phyloP scores from a whole-genome alignment of 2,329 filamentous ascomycete species.

The Clonostachys solani region DNA sequence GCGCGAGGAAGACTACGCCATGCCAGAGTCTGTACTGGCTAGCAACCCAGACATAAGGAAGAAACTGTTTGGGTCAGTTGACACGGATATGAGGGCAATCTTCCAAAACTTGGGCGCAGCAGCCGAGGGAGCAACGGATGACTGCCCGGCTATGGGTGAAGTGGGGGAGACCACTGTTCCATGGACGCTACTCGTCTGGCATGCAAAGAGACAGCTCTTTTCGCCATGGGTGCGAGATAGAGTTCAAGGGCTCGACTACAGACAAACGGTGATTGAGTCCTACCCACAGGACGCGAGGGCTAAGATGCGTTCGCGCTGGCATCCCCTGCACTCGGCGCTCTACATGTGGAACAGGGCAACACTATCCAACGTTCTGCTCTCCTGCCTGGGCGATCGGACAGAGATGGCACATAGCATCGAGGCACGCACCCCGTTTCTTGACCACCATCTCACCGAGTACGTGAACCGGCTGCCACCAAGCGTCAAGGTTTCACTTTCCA shows the following conservation, averaged over 20 bases:
- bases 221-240: background rate
- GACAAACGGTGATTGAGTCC: slow-evolving; percentile 1
- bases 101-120: background rate
- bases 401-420: slow-evolving; percentile 31
- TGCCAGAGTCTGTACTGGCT: slow-evolving; percentile 14
- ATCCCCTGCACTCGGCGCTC: slow-evolving; percentile 16
- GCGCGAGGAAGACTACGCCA: slow-evolving; percentile 38
- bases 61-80: background rate
- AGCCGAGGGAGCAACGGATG: background rate
- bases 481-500: slow-evolving; percentile 13
- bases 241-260: background rate
- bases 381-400: slow-evolving; percentile 22
- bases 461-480: slow-evolving; percentile 20
- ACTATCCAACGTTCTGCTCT: slow-evolving; percentile 19
- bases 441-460: slow-evolving; percentile 22
- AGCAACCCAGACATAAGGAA: slow-evolving; percentile 1
- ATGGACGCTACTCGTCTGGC: background rate
- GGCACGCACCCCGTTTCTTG: slow-evolving; percentile 26
- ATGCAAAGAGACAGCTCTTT: background rate
- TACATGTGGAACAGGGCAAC: slow-evolving; percentile 16
- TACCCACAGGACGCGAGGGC: slow-evolving; percentile 7
- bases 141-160: background rate
- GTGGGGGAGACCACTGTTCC: background rate
- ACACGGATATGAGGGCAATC: background rate
- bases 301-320: slow-evolving; percentile 18